These are phyloP conservation scores for Phyllosticta citrichinensis DNA, from an alignment of 2,329 filamentous ascomycete species.

Conservation along the genomic window DNA sequence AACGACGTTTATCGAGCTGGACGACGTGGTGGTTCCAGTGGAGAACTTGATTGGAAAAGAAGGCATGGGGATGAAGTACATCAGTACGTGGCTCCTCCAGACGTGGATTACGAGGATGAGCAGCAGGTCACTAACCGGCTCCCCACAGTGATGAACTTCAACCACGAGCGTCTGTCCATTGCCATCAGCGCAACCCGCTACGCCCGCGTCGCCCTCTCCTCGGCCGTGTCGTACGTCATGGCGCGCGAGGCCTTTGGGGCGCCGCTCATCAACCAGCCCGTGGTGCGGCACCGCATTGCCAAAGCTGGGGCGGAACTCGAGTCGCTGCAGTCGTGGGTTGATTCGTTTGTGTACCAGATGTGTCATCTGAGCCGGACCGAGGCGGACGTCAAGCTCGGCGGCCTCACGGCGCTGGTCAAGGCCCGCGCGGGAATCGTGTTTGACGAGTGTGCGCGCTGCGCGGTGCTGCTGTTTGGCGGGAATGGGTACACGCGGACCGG, in stretches of 20 bases:
- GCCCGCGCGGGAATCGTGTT: constrained; percentile 62
- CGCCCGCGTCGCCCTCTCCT: constrained; percentile 48
- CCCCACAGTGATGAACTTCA: constrained; percentile 57
- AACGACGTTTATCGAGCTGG: constrained; percentile 66
- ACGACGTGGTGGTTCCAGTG: constrained; percentile 62
- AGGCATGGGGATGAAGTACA: constrained; percentile 61
- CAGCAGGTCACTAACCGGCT: neutral
- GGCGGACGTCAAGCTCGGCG: constrained; percentile 57
- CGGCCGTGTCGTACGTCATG: constrained; percentile 53
- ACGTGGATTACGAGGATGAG: neutral
- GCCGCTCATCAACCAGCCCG: constrained; percentile 61
- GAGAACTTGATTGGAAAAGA: constrained; percentile 61
- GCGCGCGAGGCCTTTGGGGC: constrained; percentile 60
- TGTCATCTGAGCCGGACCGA: constrained; percentile 48
- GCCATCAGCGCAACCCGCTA: constrained; percentile 54
- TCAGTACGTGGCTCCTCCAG: constrained; percentile 31
- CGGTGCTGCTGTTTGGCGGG: constrained; percentile 62
- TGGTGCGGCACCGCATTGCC: constrained; percentile 62
- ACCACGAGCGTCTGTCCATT: constrained; percentile 63
- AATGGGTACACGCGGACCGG: constrained; percentile 62
- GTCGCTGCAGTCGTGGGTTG: constrained; percentile 61
- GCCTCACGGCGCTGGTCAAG: constrained; percentile 62
- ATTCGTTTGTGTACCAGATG: constrained; percentile 61
- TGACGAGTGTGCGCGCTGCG: constrained; percentile 59
- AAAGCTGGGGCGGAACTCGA: constrained; percentile 60